phyloP scores from a whole-genome alignment of 1,284 basidiomycete genomes.

The Ustilago bromivora region DNA sequence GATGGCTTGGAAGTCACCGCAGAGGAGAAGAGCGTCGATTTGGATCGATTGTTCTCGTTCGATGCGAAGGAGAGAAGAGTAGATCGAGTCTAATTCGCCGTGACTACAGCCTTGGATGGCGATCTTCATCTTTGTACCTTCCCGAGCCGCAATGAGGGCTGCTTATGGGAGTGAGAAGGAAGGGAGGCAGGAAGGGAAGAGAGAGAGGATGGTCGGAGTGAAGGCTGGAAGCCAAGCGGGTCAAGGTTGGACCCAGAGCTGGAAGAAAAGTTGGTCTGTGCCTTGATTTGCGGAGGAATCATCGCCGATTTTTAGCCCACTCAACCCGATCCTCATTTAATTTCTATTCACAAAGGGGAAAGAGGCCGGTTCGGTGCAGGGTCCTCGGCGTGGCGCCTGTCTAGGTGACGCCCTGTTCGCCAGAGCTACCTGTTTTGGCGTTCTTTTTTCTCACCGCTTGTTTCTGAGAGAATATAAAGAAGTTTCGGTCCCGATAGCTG shows the following conservation, averaged over 20 bases:
- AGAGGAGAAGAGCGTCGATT: conserved; percentile 85
- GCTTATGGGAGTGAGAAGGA: not conserved
- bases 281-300: not conserved
- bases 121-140: conserved; percentile 73
- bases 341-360: not conserved
- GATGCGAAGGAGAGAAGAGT: conserved; percentile 78
- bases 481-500: too few relatives aligned
- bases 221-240: not conserved
- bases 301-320: not conserved
- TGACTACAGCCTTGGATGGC: conserved; percentile 97
- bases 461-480: too few relatives aligned
- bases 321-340: not conserved
- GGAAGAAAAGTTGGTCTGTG: conserved; percentile 4
- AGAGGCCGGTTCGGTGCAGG: conserved; percentile 7
- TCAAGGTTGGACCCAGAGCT: not conserved
- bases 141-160: too few relatives aligned
- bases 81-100: conserved; percentile 77
- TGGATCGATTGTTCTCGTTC: conserved; percentile 77
- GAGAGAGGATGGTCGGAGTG: too few relatives aligned
- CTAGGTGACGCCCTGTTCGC: not conserved
- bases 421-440: not conserved
- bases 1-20: conserved; percentile 91
- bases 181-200: too few relatives aligned
- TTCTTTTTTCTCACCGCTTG: not conserved
- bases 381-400: conserved; percentile 6